These are phyloP conservation scores for Entomortierella lignicola DNA, from an alignment of 192 early-diverging fungal genomes.

Conservation along the genomic window DNA sequence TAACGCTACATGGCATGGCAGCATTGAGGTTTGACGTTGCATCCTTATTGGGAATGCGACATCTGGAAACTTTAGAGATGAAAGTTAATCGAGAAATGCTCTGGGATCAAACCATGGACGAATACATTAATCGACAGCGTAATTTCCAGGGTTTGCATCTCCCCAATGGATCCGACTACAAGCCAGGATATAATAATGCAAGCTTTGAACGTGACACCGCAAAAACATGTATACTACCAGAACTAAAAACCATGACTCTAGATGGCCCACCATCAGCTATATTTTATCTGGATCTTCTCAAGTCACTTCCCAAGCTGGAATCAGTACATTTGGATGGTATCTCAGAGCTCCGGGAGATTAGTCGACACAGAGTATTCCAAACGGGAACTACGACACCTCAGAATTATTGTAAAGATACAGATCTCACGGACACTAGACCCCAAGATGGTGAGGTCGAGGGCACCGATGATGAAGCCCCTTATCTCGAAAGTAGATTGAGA, in stretches of 20 bases:
- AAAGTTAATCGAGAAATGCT: neutral
- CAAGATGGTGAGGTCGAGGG: no score
- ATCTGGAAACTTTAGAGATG: neutral
- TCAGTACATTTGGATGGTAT: neutral
- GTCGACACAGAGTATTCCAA: neutral
- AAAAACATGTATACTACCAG: conserved; percentile 4
- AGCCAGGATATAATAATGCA: neutral
- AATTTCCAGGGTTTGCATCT: neutral
- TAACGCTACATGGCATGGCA: neutral
- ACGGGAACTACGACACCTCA: no score
- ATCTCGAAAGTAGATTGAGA: no score
- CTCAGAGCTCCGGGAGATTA: neutral
- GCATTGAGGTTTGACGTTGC: neutral
- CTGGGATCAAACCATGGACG: neutral
- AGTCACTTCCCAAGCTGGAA: conserved; percentile 7
- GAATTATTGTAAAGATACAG: no score
- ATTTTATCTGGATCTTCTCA: conserved; percentile 19
- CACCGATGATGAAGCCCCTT: no score
- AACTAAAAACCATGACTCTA: conserved; percentile 5
- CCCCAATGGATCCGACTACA: neutral
- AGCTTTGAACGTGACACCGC: no score
- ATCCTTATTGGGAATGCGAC: neutral
- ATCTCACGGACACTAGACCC: no score
- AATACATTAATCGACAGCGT: neutral
- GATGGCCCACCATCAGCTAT: conserved; percentile 9